Evolutionary conservation across 768 basidiomycete genomes (phyloP).

Genomic region (Mycena chlorophos): DNA sequence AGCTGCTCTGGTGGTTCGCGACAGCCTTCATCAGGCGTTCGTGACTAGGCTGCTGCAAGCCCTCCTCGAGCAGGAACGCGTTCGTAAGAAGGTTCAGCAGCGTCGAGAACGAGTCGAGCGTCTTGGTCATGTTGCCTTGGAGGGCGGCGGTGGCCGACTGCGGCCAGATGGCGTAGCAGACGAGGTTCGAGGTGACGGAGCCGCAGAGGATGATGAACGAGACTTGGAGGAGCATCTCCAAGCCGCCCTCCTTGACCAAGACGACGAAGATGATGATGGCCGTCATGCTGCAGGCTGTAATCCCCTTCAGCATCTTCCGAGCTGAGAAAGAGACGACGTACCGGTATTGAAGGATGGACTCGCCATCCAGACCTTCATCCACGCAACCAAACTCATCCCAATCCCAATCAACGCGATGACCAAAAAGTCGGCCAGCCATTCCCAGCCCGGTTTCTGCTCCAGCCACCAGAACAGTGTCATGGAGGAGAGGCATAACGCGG

Average conservation of each 20-base stretch:
- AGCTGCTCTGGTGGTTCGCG: slow-evolving; percentile 82
- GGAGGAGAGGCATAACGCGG: slow-evolving; percentile 70
- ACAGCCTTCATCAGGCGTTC: slow-evolving; percentile 78
- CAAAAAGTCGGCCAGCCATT: slow-evolving; percentile 71
- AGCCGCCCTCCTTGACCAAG: slow-evolving; percentile 89
- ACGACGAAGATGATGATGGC: slow-evolving; percentile 83
- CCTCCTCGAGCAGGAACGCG: slow-evolving; percentile 82
- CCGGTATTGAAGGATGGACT: slow-evolving; percentile 86
- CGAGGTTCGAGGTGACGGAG: slow-evolving; percentile 72
- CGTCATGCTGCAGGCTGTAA: slow-evolving; percentile 78
- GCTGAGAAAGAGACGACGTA: slow-evolving; percentile 26
- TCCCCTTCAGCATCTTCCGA: background rate
- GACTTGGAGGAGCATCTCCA: slow-evolving; percentile 70
- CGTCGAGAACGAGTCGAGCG: slow-evolving; percentile 85
- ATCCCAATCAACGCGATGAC: slow-evolving; percentile 83
- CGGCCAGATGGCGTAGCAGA: slow-evolving; percentile 84
- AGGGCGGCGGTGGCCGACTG: slow-evolving; percentile 82
- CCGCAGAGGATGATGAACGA: slow-evolving; percentile 79
- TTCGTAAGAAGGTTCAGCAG: slow-evolving; percentile 78
- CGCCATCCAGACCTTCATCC: slow-evolving; percentile 89
- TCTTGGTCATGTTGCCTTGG: slow-evolving; percentile 81
- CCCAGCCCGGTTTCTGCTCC: slow-evolving; percentile 67
- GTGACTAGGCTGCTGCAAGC: slow-evolving; percentile 53
- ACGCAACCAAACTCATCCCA: slow-evolving; percentile 79
- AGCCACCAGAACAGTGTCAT: slow-evolving; percentile 82